A percentile compares a stretch with the other conserved stretches of the same genome.
These are phyloP conservation scores for Pichia sp. DNA, from an alignment of 1,139 yeast genomes.

Conservation along the genomic window DNA sequence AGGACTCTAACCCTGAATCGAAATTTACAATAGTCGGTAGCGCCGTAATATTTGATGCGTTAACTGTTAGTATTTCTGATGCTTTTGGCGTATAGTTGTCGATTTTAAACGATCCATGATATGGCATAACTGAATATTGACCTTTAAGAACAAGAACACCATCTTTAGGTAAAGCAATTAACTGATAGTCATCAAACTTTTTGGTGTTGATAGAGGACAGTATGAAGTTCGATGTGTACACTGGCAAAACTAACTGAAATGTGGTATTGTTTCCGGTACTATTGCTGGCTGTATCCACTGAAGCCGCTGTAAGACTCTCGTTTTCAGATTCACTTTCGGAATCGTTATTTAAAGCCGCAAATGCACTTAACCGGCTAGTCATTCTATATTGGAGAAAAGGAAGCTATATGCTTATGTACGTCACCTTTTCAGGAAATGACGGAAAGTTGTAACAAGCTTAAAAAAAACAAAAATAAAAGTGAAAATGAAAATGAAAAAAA, in stretches of 20 bases:
- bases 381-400: too few species aligned
- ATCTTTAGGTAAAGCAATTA: slow-evolving; percentile 35
- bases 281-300: neutral
- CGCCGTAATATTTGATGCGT: slow-evolving; percentile 48
- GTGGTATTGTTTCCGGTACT: neutral
- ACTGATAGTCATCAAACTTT: slow-evolving; percentile 25
- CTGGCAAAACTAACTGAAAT: too few species aligned
- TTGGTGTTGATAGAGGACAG: neutral
- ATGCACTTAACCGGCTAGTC: slow-evolving; percentile 35
- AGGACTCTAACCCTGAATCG: neutral
- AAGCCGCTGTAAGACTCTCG: too few species aligned
- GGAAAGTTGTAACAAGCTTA: too few species aligned
- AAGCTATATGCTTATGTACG: too few species aligned
- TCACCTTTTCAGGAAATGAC: too few species aligned
- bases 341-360: slow-evolving; percentile 36
- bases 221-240: too few species aligned
- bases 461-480: too few species aligned
- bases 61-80: slow-evolving; percentile 18
- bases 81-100: slow-evolving; percentile 21
- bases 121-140: slow-evolving; percentile 41
- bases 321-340: neutral
- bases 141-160: slow-evolving; percentile 55
- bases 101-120: slow-evolving; percentile 49
- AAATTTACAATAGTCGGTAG: slow-evolving; percentile 41
- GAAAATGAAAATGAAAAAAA: neutral